These are phyloP conservation scores for Crucihimalaya himalaica DNA, from an alignment of 345 rosid genomes.

Conservation along the genomic window DNA sequence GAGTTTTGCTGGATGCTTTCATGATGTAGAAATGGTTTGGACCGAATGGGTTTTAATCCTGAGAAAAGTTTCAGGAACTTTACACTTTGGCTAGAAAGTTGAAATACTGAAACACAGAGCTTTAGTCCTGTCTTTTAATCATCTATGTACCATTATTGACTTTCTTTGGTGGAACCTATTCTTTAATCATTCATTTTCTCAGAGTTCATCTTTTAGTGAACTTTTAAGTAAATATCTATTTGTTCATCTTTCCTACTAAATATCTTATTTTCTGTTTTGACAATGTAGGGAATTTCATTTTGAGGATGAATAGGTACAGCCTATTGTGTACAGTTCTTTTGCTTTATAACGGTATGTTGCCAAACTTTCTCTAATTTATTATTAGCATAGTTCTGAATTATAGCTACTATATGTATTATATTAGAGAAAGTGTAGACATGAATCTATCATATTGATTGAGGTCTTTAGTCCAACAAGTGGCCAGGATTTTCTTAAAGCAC, in stretches of 20 bases:
- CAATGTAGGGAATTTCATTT: constrained; percentile 24
- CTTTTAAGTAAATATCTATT: constrained; percentile 21
- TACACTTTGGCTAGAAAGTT: constrained; percentile 4
- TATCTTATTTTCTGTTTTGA: neutral
- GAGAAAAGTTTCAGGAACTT: constrained; percentile 17
- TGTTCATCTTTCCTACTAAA: neutral
- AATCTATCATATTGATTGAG: constrained; percentile 26
- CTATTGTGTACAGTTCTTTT: constrained; percentile 28
- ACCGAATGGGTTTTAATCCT: neutral
- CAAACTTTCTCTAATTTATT: constrained; percentile 11
- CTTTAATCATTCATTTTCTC: constrained; percentile 21
- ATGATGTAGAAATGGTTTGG: constrained; percentile 11
- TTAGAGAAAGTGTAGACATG: constrained; percentile 21
- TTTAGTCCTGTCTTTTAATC: neutral
- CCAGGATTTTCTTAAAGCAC: constrained; percentile 27
- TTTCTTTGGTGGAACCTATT: constrained; percentile 24
- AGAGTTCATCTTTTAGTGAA: constrained; percentile 17
- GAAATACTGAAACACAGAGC: constrained; percentile 10
- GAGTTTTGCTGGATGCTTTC: constrained; percentile 5
- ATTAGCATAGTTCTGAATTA: constrained; percentile 4
- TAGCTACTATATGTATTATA: constrained; percentile 20
- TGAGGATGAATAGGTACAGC: constrained; percentile 35
- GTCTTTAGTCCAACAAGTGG: constrained; percentile 32
- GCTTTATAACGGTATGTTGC: constrained; percentile 27
- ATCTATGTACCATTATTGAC: constrained; percentile 14